Base-by-base conservation (phyloP, 1,139 yeast genomes). In the Debaryomyces subglobosus region DNA sequence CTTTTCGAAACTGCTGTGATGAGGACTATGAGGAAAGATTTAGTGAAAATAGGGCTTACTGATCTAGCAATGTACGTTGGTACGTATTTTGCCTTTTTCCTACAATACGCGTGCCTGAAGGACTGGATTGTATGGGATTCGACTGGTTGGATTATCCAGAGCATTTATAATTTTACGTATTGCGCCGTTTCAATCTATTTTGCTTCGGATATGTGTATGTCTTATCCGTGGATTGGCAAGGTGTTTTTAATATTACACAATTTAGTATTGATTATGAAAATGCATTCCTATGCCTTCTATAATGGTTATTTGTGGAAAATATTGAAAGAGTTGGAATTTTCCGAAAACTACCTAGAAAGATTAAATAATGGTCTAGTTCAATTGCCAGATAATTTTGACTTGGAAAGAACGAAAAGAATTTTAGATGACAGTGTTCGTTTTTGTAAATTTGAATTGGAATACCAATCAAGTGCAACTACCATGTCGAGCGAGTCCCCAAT, bases 271-370 rank as follows among this genome's bases (percentile, higher is more conserved):
- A 65, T 92, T 55, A 92, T 92, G 98, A 92, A 92, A 63, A 86
- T 86, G 84, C 97, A 92, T 64, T 89, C 97, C 1, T 92, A 85
- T 62, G 89, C 89, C 0, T 89, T 86, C 59, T 92, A 85, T 69
- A 91, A 91, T 62, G 98, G 97, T 0, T 89, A 91, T 63, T 71
- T 91, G 48, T 89, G 96, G 94, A 71, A 68, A 24, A 79, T 86
- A 29, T 59, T 63, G 29, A 68, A 73, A n/a, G 96, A 89, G 57
- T 69, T 86, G 45, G 57, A 72, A 6, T 75, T 72, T 49, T 80
- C 90, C 6, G 70, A 59, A 57, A 58, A 23, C 48, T 71, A 60
- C 49, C 67, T 60, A 50, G 58, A 49, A 51, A 68, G 58, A 47
- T 60, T 63, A 46, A 55, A 55, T 15, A 56, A 58, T 29, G 54